These are phyloP conservation scores for Dothistroma septosporum DNA, from an alignment of 2,329 filamentous ascomycete species.

Conservation along the genomic window DNA sequence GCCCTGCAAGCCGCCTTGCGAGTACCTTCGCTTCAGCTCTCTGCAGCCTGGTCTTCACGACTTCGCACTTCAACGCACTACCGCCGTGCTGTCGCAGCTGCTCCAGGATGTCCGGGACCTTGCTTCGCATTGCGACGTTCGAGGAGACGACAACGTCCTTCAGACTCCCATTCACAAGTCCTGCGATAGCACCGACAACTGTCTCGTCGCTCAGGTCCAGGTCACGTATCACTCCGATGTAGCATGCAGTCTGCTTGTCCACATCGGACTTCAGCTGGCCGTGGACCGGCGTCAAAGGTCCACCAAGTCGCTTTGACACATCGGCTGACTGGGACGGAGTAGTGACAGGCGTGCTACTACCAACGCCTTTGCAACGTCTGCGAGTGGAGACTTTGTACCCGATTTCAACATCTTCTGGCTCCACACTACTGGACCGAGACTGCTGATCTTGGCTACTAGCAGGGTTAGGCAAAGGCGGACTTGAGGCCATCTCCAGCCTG, in stretches of 20 bases:
- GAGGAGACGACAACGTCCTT: background rate
- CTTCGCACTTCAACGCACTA: background rate
- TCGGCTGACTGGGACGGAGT: background rate
- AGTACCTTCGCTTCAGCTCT: background rate
- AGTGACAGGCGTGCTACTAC: background rate
- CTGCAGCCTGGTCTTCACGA: background rate
- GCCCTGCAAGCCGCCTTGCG: background rate
- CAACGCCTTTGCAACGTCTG: background rate
- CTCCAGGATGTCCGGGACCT: background rate
- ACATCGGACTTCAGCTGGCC: background rate
- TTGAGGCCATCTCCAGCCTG: background rate
- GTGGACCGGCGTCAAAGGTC: background rate
- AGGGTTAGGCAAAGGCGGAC: background rate
- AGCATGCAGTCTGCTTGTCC: background rate
- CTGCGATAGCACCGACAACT: background rate
- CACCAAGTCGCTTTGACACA: background rate
- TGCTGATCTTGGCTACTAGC: background rate
- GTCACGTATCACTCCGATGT: background rate
- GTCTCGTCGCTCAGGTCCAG: background rate
- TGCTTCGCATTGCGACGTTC: background rate
- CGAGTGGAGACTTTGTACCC: background rate
- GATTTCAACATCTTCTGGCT: background rate
- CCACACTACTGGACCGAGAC: background rate
- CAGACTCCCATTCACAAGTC: background rate
- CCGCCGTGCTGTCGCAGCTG: background rate